phyloP scores from a whole-genome alignment of 495 filamentous ascomycete genomes.

The Talaromyces liani region DNA sequence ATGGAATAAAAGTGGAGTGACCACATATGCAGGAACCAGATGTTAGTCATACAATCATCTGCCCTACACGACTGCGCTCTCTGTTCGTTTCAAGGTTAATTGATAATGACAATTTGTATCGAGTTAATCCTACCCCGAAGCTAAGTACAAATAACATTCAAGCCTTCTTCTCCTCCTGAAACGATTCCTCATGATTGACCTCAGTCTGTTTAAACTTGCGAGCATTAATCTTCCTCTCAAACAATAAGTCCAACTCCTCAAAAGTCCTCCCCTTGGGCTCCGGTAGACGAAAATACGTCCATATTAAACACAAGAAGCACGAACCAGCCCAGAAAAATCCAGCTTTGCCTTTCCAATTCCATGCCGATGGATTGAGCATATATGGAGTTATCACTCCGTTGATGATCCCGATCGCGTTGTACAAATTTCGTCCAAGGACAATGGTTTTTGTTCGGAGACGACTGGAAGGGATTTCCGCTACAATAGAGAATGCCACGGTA shows the following conservation, averaged over 20 bases:
- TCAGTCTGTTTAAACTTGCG: slow-evolving; percentile 11
- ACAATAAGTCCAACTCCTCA: slow-evolving; percentile 47
- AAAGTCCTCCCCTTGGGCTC: slow-evolving; percentile 54
- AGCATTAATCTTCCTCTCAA: slow-evolving; percentile 23
- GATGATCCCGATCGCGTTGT: slow-evolving; percentile 50
- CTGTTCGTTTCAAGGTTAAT: not conserved
- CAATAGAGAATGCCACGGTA: slow-evolving; percentile 54
- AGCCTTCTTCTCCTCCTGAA: not conserved
- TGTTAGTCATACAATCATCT: not conserved
- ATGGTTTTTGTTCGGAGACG: slow-evolving; percentile 56
- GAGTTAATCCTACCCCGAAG: not conserved
- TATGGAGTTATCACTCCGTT: slow-evolving; percentile 60
- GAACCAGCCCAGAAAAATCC: slow-evolving; percentile 62
- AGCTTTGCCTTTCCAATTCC: slow-evolving; percentile 56
- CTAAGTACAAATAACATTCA: not conserved
- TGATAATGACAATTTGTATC: not conserved
- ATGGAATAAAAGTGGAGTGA: not conserved
- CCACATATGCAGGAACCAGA: not conserved
- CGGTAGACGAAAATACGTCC: slow-evolving; percentile 49
- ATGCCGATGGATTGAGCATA: slow-evolving; percentile 59
- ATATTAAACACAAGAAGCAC: slow-evolving; percentile 27
- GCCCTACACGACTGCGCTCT: not conserved
- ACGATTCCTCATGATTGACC: not conserved
- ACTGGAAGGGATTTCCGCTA: slow-evolving; percentile 51
- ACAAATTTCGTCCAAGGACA: slow-evolving; percentile 51